phyloP scores from a whole-genome alignment of 495 filamentous ascomycete genomes.

The Aspergillus kassunensis region DNA sequence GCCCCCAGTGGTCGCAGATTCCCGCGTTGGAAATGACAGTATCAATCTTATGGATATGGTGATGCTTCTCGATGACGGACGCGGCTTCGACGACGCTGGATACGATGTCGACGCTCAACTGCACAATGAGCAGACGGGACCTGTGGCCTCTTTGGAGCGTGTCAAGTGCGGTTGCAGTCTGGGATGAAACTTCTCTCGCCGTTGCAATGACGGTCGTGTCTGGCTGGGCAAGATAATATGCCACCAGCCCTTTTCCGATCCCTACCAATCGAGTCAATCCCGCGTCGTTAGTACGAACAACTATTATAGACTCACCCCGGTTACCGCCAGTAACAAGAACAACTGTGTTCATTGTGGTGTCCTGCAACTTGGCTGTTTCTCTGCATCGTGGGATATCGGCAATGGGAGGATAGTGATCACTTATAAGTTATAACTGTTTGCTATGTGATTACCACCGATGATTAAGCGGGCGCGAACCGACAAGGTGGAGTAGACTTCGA shows the following conservation, averaged over 20 bases:
- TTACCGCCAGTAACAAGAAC: constrained; percentile 22
- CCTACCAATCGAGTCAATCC: too few species aligned
- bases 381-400: too few species aligned
- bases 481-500: too few species aligned
- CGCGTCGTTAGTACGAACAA: too few species aligned
- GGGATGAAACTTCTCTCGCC: constrained; percentile 27
- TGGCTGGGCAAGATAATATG: constrained; percentile 32
- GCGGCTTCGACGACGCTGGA: constrained; percentile 18
- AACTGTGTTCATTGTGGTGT: constrained; percentile 1
- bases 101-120: constrained; percentile 27
- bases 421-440: too few species aligned
- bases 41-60: constrained; percentile 32
- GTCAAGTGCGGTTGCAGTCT: constrained; percentile 15
- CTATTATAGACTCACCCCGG: constrained; percentile 21
- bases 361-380: too few species aligned
- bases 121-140: constrained; percentile 35
- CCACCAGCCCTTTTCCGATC: constrained; percentile 40
- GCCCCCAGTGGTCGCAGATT: constrained; percentile 24
- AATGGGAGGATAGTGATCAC: too few species aligned
- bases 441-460: too few species aligned
- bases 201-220: constrained; percentile 44
- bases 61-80: constrained; percentile 6
- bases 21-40: constrained; percentile 50
- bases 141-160: constrained; percentile 21
- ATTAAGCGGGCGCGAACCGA: too few species aligned